phyloP scores from a whole-genome alignment of 202 grass and related monocot species.

The Setaria viridis region DNA sequence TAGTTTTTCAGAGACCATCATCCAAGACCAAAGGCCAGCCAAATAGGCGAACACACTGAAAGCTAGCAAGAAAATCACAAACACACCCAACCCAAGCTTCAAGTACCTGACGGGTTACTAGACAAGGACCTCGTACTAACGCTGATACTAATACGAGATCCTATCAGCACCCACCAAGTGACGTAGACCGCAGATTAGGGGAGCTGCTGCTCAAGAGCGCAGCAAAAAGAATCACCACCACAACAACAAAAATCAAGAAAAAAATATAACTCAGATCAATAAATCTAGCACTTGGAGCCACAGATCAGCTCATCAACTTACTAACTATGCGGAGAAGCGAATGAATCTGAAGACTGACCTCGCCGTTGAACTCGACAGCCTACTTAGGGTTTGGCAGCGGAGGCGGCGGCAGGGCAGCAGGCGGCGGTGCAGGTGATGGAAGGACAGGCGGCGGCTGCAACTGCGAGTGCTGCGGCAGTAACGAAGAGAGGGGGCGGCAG shows the following conservation, averaged over 20 bases:
- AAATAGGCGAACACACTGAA: constrained; percentile 5
- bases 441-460: neutral
- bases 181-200: neutral
- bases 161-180: constrained; percentile 66
- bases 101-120: neutral
- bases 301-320: neutral
- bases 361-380: neutral
- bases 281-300: neutral
- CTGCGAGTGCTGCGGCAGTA: neutral
- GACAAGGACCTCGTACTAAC: neutral
- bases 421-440: neutral
- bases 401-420: neutral
- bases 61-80: neutral
- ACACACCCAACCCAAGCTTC: neutral
- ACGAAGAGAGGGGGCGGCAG: neutral
- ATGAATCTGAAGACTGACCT: neutral
- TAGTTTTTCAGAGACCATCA: constrained; percentile 27
- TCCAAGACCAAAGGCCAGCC: constrained; percentile 45
- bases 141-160: constrained; percentile 53
- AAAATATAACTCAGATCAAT: neutral
- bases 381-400: neutral
- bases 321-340: neutral
- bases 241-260: neutral
- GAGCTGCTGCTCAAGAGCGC: neutral
- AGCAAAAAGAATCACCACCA: neutral